Base-by-base conservation (phyloP, 768 basidiomycete species). In the Pleurotus djamor region DNA sequence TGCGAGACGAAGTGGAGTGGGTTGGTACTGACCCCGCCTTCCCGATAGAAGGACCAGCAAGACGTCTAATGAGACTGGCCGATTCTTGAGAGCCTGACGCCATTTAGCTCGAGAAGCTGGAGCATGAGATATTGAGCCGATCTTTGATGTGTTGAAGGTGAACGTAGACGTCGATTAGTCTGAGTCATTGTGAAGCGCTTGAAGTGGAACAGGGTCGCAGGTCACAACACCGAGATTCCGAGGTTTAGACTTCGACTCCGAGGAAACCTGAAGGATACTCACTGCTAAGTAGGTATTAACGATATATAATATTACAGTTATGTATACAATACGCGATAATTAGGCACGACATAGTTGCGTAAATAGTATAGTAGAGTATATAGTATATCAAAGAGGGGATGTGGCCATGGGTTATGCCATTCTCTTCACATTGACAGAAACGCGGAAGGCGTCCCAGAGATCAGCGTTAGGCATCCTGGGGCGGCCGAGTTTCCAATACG, bases 31-130 rank as follows among this genome's bases (percentile, higher is more conserved):
- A 91, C 88, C 94, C 94, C 48, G 94, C 93, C 79, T 96, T 96
- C 48, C 84, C 88, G 4, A 90, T 89, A 3, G 92, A 94, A 9
- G 92, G 92, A 14, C 94, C 94, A 12, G 94, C 94, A 45, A 96
- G 83, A 48, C 92, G 85, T 61, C 83, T 85, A 32, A 93, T 75
- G 41, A 94, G 83, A 69, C 87, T 91, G 44, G 82, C 81, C 6
- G 86, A 77, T 64, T 86, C 83, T 71, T 86, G 87, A 58, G 72
- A 62, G 52, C 72, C 64, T 12, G 71, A 72, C 35, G 63, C 66
- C 52, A 52, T 48, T 9, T 9, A 12, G 47, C 12, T 52, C 51
- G 21, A 28, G 21, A 28, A 28, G 21, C 21, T 28, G 21, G 21
- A 28, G 21, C 21, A 28, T 28, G 21, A 28, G 21, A 28, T 28